A percentile compares a stretch with the other conserved stretches of the same genome.
Evolutionary conservation across 2,329 filamentous ascomycete genomes (phyloP).

Genomic region (Colletotrichum incanum): DNA sequence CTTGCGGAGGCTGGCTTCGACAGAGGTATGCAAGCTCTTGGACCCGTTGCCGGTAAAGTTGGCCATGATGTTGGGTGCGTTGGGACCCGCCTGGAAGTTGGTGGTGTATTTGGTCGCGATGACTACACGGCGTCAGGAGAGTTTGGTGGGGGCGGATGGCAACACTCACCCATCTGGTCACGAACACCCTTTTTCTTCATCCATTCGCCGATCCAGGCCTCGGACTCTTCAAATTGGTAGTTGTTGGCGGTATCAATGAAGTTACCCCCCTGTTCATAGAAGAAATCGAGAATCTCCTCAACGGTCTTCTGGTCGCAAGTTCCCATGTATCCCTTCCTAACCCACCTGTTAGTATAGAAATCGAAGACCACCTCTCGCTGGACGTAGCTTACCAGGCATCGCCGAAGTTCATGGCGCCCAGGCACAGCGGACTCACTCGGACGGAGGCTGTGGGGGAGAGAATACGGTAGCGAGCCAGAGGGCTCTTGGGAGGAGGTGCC

Average conservation of each 20-base stretch:
- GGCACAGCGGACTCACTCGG: constrained; percentile 76
- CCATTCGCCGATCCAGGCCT: constrained; percentile 80
- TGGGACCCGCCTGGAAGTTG: constrained; percentile 64
- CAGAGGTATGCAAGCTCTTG: constrained; percentile 72
- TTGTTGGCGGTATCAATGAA: constrained; percentile 82
- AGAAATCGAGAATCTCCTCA: constrained; percentile 78
- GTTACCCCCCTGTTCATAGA: constrained; percentile 75
- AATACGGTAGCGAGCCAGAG: constrained; percentile 76
- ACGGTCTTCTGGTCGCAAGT: constrained; percentile 74
- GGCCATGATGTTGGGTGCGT: constrained; percentile 61
- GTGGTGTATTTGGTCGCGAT: constrained; percentile 80
- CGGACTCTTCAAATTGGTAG: constrained; percentile 76
- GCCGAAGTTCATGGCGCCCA: constrained; percentile 78
- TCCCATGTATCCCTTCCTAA: constrained; percentile 72
- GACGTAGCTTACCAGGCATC: constrained; percentile 60
- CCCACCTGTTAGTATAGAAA: constrained; percentile 9
- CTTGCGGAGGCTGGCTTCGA: constrained; percentile 71
- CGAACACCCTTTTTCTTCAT: constrained; percentile 75
- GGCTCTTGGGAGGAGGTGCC: constrained; percentile 69
- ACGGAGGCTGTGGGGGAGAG: constrained; percentile 77
- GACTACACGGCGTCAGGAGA: constrained; percentile 57
- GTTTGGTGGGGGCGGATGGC: not conserved
- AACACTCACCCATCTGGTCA: constrained; percentile 72
- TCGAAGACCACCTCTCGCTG: too few relatives aligned
- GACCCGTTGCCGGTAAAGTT: constrained; percentile 73